Base-by-base conservation (phyloP, 83 land plant genomes). In the Thuja plicata region DNA sequence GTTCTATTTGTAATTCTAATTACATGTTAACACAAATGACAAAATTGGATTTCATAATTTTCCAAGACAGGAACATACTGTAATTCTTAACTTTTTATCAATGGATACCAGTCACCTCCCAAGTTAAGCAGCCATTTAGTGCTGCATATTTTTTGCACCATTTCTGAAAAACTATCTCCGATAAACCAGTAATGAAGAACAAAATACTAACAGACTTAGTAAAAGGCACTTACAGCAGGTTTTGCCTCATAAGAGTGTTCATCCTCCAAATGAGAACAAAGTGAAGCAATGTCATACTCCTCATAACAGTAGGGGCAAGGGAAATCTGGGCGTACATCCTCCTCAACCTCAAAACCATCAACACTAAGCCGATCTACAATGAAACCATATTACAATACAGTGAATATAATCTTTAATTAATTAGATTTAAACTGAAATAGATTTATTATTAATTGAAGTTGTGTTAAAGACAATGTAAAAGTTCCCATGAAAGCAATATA, bases 301-400 rank as follows among this genome's bases (percentile, higher is more conserved):
- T 97, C 99, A 88, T 93, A 96, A 88, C 99, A 97, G 87, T 93
- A 97, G 32, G 99, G 99, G 89, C 99, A 97, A 0, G 97, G 91
- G 74, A 95, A 96, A 86, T 97, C 96, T 8, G 94, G 93, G 9
- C 96, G 91, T 41, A 89, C 89, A 87, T 97, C 98, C 73, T 95
- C 97, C 45, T 94, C 99, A 79, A 91, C 93, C 91, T 95, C 99
- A 38, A 91, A 91, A 90, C 96, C 97, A 88, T 96, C 97, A 32
- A 95, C 86, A 88, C 90, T 89, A 80, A 94, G 88, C 54, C 96
- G 96, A 92, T 96, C 97, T 96, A 92, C 85, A 87, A 40, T 86
- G 16, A 91, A 34, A 52, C 55, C 80, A 43, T 45, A 87, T 27
- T 4, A 45, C 46, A 62, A 83, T 9, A 30, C 85, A 83, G 85